Evolutionary conservation across 345 rosid genomes (phyloP).

Genomic region (Salix viminalis): DNA sequence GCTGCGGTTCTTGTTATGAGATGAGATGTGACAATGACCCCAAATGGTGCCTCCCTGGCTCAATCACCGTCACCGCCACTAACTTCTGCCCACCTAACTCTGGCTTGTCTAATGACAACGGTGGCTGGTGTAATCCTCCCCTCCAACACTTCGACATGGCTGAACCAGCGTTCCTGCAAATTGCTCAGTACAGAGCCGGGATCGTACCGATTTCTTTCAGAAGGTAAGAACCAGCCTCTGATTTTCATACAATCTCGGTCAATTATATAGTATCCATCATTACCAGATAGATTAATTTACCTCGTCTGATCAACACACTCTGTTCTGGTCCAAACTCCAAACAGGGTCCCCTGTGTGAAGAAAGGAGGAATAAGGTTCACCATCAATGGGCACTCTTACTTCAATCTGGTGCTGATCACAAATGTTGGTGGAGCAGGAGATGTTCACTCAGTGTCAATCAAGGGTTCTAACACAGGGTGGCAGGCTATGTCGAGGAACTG

Average conservation of each 20-base stretch:
- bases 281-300: too few species aligned
- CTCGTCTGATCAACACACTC: neutral
- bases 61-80: constrained; percentile 29
- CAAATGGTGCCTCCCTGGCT: constrained; percentile 30
- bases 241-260: neutral
- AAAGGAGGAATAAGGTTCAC: constrained; percentile 89
- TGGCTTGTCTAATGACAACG: constrained; percentile 66
- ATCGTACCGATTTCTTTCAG: constrained; percentile 86
- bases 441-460: constrained; percentile 68
- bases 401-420: constrained; percentile 75
- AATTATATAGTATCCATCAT: too few species aligned
- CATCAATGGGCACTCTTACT: constrained; percentile 88
- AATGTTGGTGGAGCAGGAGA: constrained; percentile 95
- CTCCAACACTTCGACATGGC: constrained; percentile 94
- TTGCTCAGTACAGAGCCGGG: constrained; percentile 91
- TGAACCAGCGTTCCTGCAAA: constrained; percentile 87
- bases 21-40: constrained; percentile 29
- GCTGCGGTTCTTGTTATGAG: constrained; percentile 33
- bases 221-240: constrained; percentile 35
- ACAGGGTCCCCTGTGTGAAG: constrained; percentile 80
- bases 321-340: neutral
- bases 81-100: constrained; percentile 70
- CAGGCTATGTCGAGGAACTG: constrained; percentile 91
- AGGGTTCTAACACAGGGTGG: constrained; percentile 87
- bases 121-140: constrained; percentile 99